Evolutionary conservation across 2,329 filamentous ascomycete species (phyloP), one percentile per base, ranked within the genome.

Genomic region (Colletotrichum chlorophyti): DNA sequence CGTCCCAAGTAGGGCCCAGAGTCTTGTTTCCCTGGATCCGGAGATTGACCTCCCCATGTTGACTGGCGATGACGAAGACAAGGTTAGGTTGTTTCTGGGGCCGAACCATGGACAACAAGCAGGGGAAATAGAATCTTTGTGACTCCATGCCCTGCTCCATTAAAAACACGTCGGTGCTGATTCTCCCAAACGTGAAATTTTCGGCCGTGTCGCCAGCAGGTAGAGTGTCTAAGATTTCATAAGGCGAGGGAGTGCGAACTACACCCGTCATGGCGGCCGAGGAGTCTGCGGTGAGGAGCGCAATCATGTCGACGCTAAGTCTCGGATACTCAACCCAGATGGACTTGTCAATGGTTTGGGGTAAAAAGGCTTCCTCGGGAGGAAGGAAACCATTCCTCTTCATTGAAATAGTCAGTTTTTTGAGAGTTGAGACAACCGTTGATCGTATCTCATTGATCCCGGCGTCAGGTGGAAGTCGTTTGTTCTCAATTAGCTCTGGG

Each of bases 311-410:
- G 15, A 90, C 83, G 21, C 87, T 87, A 62, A 94, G 82, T 9
- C 81, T 76, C 0, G 91, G 91, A 66, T 96, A 95, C 53, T 88
- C 83, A 14, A 93, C 70, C 92, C 91, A 97, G 34, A 96, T 89
- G 1, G 84, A 86, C 51, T 91, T 91, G 68, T 97, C 90, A 60
- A 94, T 87, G 1, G 87, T 86, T 66, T 92, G 90, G 1, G 89
- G 89, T n/a, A 93, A 79, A 38, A 88, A 83, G 1, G 85, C 78
- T 43, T 88, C 84, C 51, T 88, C 83, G 1, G 88, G 83, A 1
- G 91, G 89, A 65, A 97, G 79, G 55, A 95, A 87, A 19, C 88
- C 86, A 67, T 96, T 96, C 49, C 91, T 82, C 71, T 90, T 89
- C 89, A 97, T 96, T 1, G 91, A 96, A 65, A 89, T 83, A 5